Conservation (phyloP, 2,329 filamentous ascomycete genomes). For the Sporothrix mexicana region DNA sequence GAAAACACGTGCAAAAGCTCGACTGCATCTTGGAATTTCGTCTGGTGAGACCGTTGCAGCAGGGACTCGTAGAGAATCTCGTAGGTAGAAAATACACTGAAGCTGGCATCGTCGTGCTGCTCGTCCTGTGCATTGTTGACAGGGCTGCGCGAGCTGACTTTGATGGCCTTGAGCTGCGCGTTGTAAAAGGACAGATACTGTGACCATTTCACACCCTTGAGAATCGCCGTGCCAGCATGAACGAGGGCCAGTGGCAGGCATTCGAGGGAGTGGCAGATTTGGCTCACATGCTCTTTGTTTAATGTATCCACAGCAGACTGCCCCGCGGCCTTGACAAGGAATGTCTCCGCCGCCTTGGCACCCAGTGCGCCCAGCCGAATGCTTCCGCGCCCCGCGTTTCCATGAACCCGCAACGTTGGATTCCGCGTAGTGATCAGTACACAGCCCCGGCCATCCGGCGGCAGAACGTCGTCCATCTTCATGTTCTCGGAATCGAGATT, state of each 20-base stretch:
- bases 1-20: background rate
- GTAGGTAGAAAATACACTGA: background rate
- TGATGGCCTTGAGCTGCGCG: background rate
- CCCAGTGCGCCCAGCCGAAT: background rate
- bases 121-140: background rate
- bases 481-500: background rate
- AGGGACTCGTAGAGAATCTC: background rate
- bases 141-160: background rate
- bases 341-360: background rate
- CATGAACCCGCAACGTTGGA: background rate
- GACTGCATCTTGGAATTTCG: background rate
- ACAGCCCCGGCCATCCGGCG: background rate
- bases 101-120: background rate
- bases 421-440: background rate
- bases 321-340: background rate
- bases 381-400: background rate
- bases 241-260: background rate
- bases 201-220: background rate
- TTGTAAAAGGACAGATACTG: background rate
- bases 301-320: background rate
- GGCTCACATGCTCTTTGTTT: background rate
- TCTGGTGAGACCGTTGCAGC: background rate
- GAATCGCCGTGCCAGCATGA: background rate
- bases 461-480: background rate
- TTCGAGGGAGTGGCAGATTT: background rate